These are phyloP conservation scores for Hanseniaspora vineae DNA, from an alignment of 805 yeast genomes.

Conservation along the genomic window DNA sequence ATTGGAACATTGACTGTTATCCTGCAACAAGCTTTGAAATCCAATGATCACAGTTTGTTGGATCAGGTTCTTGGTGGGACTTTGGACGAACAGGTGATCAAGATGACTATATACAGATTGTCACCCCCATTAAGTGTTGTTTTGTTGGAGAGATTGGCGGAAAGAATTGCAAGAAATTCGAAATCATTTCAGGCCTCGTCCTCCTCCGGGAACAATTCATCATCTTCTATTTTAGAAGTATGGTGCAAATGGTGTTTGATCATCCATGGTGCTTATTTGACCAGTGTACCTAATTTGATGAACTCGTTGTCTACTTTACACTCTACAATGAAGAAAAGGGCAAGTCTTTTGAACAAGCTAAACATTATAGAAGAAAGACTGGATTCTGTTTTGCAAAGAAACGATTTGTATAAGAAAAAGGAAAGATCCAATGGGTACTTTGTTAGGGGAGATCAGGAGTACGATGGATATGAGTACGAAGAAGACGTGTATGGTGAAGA, in stretches of 20 bases:
- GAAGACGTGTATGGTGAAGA: conserved; percentile 20
- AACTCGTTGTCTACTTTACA: conserved; percentile 50
- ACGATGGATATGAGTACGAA: too few relatives aligned
- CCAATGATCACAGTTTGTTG: conserved; percentile 74
- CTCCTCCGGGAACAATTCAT: conserved; percentile 20
- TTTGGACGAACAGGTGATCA: conserved; percentile 38
- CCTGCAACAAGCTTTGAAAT: conserved; percentile 76
- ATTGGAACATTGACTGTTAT: conserved; percentile 72
- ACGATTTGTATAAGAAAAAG: conserved; percentile 33
- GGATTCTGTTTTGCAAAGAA: conserved; percentile 54
- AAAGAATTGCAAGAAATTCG: conserved; percentile 32
- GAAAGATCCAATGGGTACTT: conserved; percentile 37
- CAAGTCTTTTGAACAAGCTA: conserved; percentile 56
- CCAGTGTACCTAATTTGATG: conserved; percentile 33
- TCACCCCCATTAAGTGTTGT: conserved; percentile 37
- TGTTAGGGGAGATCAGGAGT: conserved; percentile 2
- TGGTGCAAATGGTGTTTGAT: conserved; percentile 88
- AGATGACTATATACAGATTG: conserved; percentile 42
- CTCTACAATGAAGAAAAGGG: conserved; percentile 49
- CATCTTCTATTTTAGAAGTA: conserved; percentile 24
- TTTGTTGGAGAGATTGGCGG: conserved; percentile 48
- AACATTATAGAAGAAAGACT: conserved; percentile 75
- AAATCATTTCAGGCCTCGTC: conserved; percentile 24
- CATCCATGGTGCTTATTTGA: conserved; percentile 62
- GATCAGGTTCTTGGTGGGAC: conserved; percentile 59